Percentiles rank a stretch among this genome's conserved stretches.
These are phyloP conservation scores for Phaeomoniella chlamydospora DNA, from an alignment of 2,329 filamentous ascomycete species.

Conservation along the genomic window DNA sequence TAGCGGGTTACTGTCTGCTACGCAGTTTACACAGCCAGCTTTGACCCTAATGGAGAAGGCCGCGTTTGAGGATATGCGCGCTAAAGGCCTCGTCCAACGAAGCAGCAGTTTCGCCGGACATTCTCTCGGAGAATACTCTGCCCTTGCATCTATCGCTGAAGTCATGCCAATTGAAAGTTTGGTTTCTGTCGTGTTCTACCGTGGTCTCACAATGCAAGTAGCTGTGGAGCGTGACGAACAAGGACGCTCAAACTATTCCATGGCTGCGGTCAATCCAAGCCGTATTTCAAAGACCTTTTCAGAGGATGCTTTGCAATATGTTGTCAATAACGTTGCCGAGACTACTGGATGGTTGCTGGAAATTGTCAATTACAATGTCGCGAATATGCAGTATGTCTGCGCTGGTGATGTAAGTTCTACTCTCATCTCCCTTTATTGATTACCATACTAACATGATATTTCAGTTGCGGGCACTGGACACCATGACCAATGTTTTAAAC, in stretches of 20 bases:
- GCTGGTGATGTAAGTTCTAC: conserved; percentile 42
- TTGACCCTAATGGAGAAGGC: conserved; percentile 99
- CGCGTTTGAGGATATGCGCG: conserved; percentile 96
- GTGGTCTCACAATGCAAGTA: conserved; percentile 97
- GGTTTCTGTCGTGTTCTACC: conserved; percentile 98
- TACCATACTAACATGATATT: conserved; percentile 11
- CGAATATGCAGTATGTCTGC: conserved; percentile 56
- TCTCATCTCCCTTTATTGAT: background rate
- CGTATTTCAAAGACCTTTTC: conserved; percentile 98
- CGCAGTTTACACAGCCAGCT: conserved; percentile 95
- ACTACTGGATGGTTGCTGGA: conserved; percentile 91
- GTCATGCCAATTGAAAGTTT: conserved; percentile 99
- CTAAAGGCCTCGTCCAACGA: conserved; percentile 86
- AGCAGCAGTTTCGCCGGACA: conserved; percentile 97
- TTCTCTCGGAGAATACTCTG: conserved; percentile 96
- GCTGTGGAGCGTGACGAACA: conserved; percentile 89
- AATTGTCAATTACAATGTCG: conserved; percentile 89
- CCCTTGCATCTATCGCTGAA: conserved; percentile 85
- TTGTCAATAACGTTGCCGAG: conserved; percentile 88
- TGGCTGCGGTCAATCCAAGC: conserved; percentile 98
- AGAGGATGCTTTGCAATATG: conserved; percentile 90
- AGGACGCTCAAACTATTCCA: conserved; percentile 94
- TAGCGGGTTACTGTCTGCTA: conserved; percentile 85
- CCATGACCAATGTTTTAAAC: conserved; percentile 69
- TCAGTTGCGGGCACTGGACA: conserved; percentile 47